Percentiles rank a stretch among this genome's conserved stretches.
phyloP scores from a whole-genome alignment of 2,329 filamentous ascomycete species.

The Elsinoe necatrix region DNA sequence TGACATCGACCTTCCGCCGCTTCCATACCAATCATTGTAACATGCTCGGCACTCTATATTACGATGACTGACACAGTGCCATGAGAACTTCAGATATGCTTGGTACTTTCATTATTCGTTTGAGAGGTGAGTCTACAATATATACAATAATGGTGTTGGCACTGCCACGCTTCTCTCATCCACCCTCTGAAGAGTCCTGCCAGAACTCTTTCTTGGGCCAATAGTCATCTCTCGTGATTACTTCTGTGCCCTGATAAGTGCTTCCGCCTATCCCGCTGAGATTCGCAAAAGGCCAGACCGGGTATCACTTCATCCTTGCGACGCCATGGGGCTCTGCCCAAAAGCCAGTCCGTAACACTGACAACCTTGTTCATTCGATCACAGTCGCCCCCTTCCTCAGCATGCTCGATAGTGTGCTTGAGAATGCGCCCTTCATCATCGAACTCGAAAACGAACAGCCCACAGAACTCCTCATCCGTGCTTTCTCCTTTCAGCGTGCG shows the following conservation, averaged over 20 bases:
- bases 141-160: background rate
- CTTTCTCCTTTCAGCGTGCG: constrained; percentile 49
- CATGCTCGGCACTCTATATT: background rate
- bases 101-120: background rate
- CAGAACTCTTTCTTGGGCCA: background rate
- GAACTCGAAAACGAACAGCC: constrained; percentile 93
- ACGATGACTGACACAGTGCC: background rate
- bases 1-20: background rate
- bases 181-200: background rate
- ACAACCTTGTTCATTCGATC: constrained; percentile 80
- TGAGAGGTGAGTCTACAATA: constrained; percentile 8
- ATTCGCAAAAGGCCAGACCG: constrained; percentile 36
- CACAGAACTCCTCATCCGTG: constrained; percentile 67
- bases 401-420: constrained; percentile 89
- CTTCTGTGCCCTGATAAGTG: background rate
- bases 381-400: constrained; percentile 73
- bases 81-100: background rate
- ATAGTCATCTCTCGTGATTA: background rate
- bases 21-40: background rate
- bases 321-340: constrained; percentile 62
- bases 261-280: background rate
- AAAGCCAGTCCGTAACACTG: constrained; percentile 85
- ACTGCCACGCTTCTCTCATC: background rate
- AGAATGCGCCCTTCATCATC: constrained; percentile 75
- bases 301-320: constrained; percentile 33